Conservation (phyloP, 2,329 filamentous ascomycete genomes). For the Verticillium albo-atrum region DNA sequence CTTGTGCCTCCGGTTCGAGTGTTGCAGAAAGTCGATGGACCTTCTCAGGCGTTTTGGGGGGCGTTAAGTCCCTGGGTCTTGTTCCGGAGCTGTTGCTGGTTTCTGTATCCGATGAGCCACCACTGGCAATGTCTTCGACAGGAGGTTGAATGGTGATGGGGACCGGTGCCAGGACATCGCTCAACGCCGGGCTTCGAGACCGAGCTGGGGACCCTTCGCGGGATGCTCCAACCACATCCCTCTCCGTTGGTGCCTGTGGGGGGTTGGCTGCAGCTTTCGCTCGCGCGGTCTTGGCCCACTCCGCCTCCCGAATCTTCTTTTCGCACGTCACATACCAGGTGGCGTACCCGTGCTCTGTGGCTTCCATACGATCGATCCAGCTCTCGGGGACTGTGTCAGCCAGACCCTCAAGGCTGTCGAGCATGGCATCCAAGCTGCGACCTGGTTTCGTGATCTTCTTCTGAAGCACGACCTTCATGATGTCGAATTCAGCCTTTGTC, state of each 20-base stretch:
- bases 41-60: not conserved
- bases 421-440: conserved; percentile 72
- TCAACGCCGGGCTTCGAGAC: not conserved
- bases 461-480: conserved; percentile 62
- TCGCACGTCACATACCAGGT: conserved; percentile 80
- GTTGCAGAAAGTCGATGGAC: not conserved
- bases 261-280: not conserved
- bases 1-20: not conserved
- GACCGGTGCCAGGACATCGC: conserved; percentile 3
- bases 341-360: conserved; percentile 70
- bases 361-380: conserved; percentile 87
- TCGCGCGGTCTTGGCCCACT: conserved; percentile 34
- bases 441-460: conserved; percentile 67
- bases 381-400: conserved; percentile 77
- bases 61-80: not conserved
- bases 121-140: not conserved
- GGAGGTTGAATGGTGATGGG: conserved; percentile 6
- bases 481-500: conserved; percentile 43
- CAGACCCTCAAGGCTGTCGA: conserved; percentile 80
- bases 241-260: not conserved
- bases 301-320: conserved; percentile 63
- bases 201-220: not conserved
- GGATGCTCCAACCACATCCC: not conserved
- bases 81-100: not conserved
- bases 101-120: not conserved